Evolutionary conservation across 2,329 filamentous ascomycete species (phyloP).

Genomic region (Aspergillus ochraceoroseus): DNA sequence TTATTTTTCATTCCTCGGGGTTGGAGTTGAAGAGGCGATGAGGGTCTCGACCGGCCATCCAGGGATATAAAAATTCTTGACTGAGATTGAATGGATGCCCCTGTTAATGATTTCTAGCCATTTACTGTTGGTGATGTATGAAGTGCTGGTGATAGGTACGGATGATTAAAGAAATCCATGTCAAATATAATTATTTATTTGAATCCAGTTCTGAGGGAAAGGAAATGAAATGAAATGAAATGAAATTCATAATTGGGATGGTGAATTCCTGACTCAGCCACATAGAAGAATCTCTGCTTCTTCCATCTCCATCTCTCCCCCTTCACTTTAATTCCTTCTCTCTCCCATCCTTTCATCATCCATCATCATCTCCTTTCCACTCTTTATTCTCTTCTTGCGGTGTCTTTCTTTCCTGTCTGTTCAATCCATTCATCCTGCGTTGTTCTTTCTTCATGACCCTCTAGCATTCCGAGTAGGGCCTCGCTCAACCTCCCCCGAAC

Average conservation of each 20-base stretch:
- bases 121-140: too few species aligned
- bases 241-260: background rate
- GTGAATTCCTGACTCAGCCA: slow-evolving; percentile 13
- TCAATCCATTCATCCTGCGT: slow-evolving; percentile 11
- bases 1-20: too few species aligned
- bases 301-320: slow-evolving; percentile 11
- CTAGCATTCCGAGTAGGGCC: slow-evolving; percentile 25
- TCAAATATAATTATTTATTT: too few species aligned
- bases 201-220: background rate
- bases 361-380: slow-evolving; percentile 12
- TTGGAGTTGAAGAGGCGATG: too few species aligned
- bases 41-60: too few species aligned
- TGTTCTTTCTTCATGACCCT: slow-evolving; percentile 19
- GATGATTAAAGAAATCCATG: too few species aligned
- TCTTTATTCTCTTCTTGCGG: slow-evolving; percentile 18
- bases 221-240: too few species aligned
- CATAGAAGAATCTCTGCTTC: slow-evolving; percentile 2
- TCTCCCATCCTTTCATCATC: slow-evolving; percentile 11
- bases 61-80: too few species aligned
- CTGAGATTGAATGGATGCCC: too few species aligned
- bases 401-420: slow-evolving; percentile 10
- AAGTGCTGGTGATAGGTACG: too few species aligned
- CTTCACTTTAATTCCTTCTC: too few species aligned
- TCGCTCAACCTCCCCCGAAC: slow-evolving; percentile 24
- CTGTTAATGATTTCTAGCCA: too few species aligned